Evolutionary conservation across 805 yeast species (phyloP).

Genomic region (Dipodascopsis uninucleata): DNA sequence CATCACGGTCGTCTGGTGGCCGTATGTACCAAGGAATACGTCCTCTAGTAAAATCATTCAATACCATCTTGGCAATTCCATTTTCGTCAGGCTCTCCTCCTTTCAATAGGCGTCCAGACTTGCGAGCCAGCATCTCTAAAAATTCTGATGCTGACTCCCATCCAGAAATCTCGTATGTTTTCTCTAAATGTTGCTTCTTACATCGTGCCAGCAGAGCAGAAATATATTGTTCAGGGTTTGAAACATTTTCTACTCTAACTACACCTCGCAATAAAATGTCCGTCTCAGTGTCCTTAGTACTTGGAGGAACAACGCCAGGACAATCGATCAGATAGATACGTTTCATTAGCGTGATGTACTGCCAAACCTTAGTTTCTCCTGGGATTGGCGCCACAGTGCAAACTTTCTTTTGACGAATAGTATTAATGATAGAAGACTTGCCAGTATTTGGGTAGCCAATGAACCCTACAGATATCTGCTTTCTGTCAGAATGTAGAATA

Average conservation of each 20-base stretch:
- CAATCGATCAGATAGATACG: conserved; percentile 92
- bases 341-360: conserved; percentile 95
- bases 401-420: conserved; percentile 89
- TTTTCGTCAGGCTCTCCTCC: conserved; percentile 98
- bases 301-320: conserved; percentile 98
- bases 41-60: conserved; percentile 95
- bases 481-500: conserved; percentile 82
- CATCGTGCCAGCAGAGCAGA: conserved; percentile 83
- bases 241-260: conserved; percentile 96
- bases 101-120: conserved; percentile 85
- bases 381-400: conserved; percentile 98
- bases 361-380: conserved; percentile 99
- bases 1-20: conserved; percentile 77
- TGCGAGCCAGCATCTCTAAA: conserved; percentile 85
- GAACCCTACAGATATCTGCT: conserved; percentile 94
- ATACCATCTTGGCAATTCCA: conserved; percentile 83
- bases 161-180: conserved; percentile 91
- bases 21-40: conserved; percentile 97
- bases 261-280: conserved; percentile 95
- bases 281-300: conserved; percentile 79
- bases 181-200: conserved; percentile 82
- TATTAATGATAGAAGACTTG: conserved; percentile 91
- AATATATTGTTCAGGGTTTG: conserved; percentile 91
- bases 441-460: conserved; percentile 99
- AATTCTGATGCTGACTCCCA: conserved; percentile 77